A percentile compares a stretch with the other conserved stretches of the same genome.
Conservation (phyloP, 257 asterid species). For the Solanum sitiens region DNA sequence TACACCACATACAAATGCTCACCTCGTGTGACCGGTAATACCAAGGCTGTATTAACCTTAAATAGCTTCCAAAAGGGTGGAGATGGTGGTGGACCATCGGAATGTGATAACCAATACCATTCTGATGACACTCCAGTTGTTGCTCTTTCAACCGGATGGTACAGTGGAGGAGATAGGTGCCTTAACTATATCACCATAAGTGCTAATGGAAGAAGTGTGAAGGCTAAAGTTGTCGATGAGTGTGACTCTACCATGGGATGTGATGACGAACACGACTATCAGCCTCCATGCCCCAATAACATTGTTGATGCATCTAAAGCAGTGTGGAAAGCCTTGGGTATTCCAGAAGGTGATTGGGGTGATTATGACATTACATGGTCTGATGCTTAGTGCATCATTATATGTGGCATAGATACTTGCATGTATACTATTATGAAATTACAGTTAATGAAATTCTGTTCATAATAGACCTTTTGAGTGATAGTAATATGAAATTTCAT, state of each 20-base stretch:
- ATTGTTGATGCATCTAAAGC: background rate
- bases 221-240: background rate
- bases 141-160: conserved; percentile 42
- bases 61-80: conserved; percentile 37
- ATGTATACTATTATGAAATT: background rate
- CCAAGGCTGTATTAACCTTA: conserved; percentile 26
- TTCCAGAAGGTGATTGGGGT: conserved; percentile 10
- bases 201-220: conserved; percentile 15
- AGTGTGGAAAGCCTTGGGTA: conserved; percentile 4
- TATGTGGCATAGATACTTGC: background rate
- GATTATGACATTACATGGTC: conserved; percentile 19
- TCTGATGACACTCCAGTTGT: conserved; percentile 23
- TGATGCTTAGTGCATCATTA: background rate
- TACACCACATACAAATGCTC: conserved; percentile 33
- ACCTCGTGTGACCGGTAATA: conserved; percentile 6
- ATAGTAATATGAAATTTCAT: background rate
- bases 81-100: conserved; percentile 36
- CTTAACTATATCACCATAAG: background rate
- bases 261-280: background rate
- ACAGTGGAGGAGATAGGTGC: conserved; percentile 17
- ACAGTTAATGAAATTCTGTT: background rate
- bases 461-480: background rate
- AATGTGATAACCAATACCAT: conserved; percentile 28
- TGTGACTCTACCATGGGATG: background rate
- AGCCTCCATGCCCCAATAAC: background rate